A percentile compares a stretch with the other conserved stretches of the same genome.
phyloP scores from a whole-genome alignment of 106 monocot genomes.

The Vanilla planifolia region DNA sequence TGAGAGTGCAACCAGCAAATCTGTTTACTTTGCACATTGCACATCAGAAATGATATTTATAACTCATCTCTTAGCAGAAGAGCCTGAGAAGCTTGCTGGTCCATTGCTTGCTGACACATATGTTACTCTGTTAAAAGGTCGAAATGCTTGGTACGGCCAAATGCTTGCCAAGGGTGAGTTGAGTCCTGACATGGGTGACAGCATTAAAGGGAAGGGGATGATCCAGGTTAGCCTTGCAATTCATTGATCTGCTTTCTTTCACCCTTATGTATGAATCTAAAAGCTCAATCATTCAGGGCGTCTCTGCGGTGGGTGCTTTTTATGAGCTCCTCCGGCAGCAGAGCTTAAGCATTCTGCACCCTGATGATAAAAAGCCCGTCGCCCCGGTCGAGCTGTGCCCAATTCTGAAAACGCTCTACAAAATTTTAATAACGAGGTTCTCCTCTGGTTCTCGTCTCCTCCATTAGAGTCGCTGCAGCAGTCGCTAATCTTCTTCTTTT shows the following conservation, averaged over 20 bases:
- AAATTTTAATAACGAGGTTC: constrained; percentile 69
- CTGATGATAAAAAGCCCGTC: constrained; percentile 53
- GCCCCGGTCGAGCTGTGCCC: constrained; percentile 74
- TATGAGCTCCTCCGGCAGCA: constrained; percentile 75
- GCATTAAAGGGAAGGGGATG: constrained; percentile 96
- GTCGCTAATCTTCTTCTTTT: too few relatives aligned
- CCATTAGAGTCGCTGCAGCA: too few relatives aligned
- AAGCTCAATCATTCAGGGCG: constrained; percentile 39
- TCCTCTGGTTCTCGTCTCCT: background rate
- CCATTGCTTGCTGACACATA: constrained; percentile 93
- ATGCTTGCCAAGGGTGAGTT: constrained; percentile 87
- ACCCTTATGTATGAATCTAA: background rate
- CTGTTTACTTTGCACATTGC: constrained; percentile 93
- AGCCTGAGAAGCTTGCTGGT: constrained; percentile 93
- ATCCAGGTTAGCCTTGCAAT: constrained; percentile 63
- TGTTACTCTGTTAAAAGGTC: constrained; percentile 88
- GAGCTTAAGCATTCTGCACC: constrained; percentile 54
- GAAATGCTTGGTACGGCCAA: constrained; percentile 96
- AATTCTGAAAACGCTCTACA: constrained; percentile 55
- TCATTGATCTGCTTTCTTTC: background rate
- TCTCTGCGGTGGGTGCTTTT: constrained; percentile 71
- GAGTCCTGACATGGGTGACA: constrained; percentile 89
- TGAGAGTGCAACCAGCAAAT: constrained; percentile 96
- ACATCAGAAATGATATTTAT: constrained; percentile 99
- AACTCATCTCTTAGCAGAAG: constrained; percentile 81